phyloP scores from a whole-genome alignment of 1,284 basidiomycete genomes.

The Cryptococcus sp. region DNA sequence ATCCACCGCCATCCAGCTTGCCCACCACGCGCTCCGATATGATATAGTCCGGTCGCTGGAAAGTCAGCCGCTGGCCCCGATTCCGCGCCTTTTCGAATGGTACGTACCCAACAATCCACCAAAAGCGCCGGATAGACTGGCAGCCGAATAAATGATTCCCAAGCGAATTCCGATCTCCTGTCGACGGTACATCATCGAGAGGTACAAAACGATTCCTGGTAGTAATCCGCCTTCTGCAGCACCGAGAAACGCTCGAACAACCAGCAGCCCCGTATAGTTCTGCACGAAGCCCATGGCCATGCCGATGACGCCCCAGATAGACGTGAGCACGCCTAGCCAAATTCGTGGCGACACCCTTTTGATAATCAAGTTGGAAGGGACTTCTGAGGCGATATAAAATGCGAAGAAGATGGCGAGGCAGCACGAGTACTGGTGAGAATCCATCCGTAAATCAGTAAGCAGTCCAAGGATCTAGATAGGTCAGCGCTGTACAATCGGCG shows the following conservation, averaged over 20 bases:
- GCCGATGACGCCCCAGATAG: constrained; percentile 26
- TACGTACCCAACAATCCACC: constrained; percentile 30
- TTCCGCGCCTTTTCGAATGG: background rate
- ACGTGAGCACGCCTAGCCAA: constrained; percentile 25
- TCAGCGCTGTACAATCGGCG: background rate
- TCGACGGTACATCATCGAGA: constrained; percentile 26
- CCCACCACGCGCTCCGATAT: constrained; percentile 18
- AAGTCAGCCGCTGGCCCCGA: background rate
- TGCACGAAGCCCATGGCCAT: constrained; percentile 45
- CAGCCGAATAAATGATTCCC: constrained; percentile 42
- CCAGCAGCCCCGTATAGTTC: constrained; percentile 42
- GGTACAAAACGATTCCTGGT: constrained; percentile 32
- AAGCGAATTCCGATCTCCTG: constrained; percentile 29
- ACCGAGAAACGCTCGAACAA: constrained; percentile 39
- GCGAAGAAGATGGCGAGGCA: constrained; percentile 42
- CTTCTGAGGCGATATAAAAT: constrained; percentile 37
- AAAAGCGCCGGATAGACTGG: constrained; percentile 45
- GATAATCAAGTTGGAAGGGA: constrained; percentile 41
- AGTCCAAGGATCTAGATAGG: constrained; percentile 26
- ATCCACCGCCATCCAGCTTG: constrained; percentile 57
- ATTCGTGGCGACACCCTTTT: constrained; percentile 32
- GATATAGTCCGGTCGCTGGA: constrained; percentile 21
- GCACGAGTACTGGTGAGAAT: constrained; percentile 24
- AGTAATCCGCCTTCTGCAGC: constrained; percentile 29
- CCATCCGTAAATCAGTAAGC: constrained; percentile 20